Percentiles rank a stretch among this genome's conserved stretches.
phyloP scores from a whole-genome alignment of 257 asterid species.

The Fraxinus anomala region DNA sequence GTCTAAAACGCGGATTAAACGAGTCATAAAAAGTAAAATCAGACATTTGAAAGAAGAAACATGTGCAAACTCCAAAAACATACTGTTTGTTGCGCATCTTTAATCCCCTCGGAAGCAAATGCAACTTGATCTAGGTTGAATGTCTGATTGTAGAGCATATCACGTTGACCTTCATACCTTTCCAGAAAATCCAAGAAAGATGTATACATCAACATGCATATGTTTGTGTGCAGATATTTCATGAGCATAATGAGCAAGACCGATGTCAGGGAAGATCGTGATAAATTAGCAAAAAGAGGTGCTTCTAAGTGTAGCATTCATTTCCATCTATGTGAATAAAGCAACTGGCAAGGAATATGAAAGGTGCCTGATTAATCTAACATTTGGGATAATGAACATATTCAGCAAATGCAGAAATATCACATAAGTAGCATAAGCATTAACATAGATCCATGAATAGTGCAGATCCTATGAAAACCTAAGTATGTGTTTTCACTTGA shows the following conservation, averaged over 20 bases:
- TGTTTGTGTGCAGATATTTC: conserved; percentile 6
- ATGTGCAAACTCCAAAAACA: conserved; percentile 34
- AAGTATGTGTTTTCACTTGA: too few species aligned
- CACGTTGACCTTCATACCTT: conserved; percentile 99
- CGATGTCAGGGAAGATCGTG: background rate
- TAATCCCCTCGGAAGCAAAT: conserved; percentile 96
- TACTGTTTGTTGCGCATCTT: conserved; percentile 99
- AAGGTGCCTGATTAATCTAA: too few species aligned
- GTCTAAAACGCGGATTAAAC: background rate
- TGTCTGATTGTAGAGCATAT: conserved; percentile 92
- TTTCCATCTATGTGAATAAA: background rate
- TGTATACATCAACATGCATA: background rate
- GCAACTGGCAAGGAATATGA: too few species aligned
- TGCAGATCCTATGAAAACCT: too few species aligned
- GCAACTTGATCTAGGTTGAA: conserved; percentile 95
- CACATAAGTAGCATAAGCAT: too few species aligned
- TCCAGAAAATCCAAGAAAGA: conserved; percentile 27
- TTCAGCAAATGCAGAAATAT: too few species aligned
- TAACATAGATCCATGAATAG: too few species aligned
- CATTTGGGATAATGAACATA: too few species aligned
- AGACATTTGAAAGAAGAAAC: conserved; percentile 15
- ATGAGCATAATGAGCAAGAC: conserved; percentile 1
- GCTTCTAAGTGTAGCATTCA: conserved; percentile 3
- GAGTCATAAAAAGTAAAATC: background rate
- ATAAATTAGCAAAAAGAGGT: background rate